Percentiles rank a stretch among this genome's conserved stretches.
These are phyloP conservation scores for Diaporthe vexans DNA, from an alignment of 2,329 filamentous ascomycete species.

Conservation along the genomic window DNA sequence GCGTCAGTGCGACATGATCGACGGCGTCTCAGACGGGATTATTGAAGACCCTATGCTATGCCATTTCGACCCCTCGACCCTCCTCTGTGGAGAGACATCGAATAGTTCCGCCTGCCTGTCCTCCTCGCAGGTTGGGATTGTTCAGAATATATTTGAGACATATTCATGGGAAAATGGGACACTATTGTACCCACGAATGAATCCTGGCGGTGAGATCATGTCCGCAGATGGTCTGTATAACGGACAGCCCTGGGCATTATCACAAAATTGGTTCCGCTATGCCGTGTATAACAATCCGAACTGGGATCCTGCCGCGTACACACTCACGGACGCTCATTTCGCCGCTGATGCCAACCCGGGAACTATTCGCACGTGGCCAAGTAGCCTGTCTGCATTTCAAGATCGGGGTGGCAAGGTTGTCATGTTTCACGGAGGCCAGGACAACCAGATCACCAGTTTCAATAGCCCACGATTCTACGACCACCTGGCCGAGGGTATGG, in stretches of 20 bases:
- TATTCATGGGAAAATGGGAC: constrained; percentile 44
- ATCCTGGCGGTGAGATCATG: constrained; percentile 60
- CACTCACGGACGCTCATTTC: constrained; percentile 52
- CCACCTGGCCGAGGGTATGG: constrained; percentile 59
- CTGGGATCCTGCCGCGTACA: constrained; percentile 57
- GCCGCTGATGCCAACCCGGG: constrained; percentile 44
- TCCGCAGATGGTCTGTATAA: constrained; percentile 54
- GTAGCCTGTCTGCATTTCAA: constrained; percentile 53
- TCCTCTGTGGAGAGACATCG: constrained; percentile 36
- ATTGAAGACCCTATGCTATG: constrained; percentile 43
- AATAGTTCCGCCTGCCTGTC: constrained; percentile 48
- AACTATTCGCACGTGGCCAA: constrained; percentile 48
- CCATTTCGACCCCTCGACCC: constrained; percentile 35
- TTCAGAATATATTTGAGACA: constrained; percentile 45
- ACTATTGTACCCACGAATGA: constrained; percentile 56
- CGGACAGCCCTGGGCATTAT: constrained; percentile 57
- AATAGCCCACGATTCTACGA: constrained; percentile 64
- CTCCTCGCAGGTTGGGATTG: constrained; percentile 36
- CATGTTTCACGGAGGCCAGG: constrained; percentile 59
- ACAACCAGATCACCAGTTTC: constrained; percentile 58
- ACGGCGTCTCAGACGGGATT: constrained; percentile 43
- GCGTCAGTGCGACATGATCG: constrained; percentile 46
- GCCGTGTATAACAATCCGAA: constrained; percentile 57
- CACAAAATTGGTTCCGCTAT: constrained; percentile 63
- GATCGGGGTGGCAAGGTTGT: constrained; percentile 60